Percentiles rank a stretch among this genome's conserved stretches.
phyloP scores from a whole-genome alignment of 1,139 yeast genomes.

The Geotrichum histeridarum region DNA sequence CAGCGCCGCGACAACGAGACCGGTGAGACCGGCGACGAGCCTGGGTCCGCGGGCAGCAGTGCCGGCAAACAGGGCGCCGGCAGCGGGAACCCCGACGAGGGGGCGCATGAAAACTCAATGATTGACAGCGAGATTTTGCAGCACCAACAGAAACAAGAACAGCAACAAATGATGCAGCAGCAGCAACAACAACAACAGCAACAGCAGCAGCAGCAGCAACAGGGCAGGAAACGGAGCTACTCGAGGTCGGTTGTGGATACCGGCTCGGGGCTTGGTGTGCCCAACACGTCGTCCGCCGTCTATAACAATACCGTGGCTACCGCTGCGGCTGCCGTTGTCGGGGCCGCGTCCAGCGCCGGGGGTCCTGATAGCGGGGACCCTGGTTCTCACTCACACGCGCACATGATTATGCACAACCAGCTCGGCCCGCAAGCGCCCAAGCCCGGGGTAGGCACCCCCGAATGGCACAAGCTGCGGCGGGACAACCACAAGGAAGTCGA shows the following conservation, averaged over 20 bases:
- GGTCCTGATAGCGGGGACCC: neutral
- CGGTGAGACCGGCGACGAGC: neutral
- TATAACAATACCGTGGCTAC: slow-evolving; percentile 10
- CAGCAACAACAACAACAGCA: slow-evolving; percentile 1
- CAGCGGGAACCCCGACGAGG: neutral
- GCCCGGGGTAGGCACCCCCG: slow-evolving; percentile 59
- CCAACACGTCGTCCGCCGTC: slow-evolving; percentile 1
- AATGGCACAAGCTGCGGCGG: slow-evolving; percentile 81
- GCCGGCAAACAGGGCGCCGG: neutral
- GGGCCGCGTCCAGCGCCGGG: neutral
- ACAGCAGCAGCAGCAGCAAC: slow-evolving; percentile 7
- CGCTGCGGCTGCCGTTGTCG: slow-evolving; percentile 11
- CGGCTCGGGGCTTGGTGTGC: neutral
- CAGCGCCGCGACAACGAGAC: neutral
- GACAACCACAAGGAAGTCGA: slow-evolving; percentile 97
- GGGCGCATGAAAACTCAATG: slow-evolving; percentile 7
- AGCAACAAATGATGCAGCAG: neutral
- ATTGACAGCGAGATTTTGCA: slow-evolving; percentile 11
- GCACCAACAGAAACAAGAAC: slow-evolving; percentile 7
- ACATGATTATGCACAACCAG: slow-evolving; percentile 5
- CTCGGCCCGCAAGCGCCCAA: slow-evolving; percentile 22
- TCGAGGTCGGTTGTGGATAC: neutral
- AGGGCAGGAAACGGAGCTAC: slow-evolving; percentile 4
- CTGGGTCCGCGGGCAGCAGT: neutral
- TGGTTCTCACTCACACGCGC: neutral